A percentile compares a stretch with the other conserved stretches of the same genome.
phyloP scores from a whole-genome alignment of 768 basidiomycete genomes.

The Mycena pura region DNA sequence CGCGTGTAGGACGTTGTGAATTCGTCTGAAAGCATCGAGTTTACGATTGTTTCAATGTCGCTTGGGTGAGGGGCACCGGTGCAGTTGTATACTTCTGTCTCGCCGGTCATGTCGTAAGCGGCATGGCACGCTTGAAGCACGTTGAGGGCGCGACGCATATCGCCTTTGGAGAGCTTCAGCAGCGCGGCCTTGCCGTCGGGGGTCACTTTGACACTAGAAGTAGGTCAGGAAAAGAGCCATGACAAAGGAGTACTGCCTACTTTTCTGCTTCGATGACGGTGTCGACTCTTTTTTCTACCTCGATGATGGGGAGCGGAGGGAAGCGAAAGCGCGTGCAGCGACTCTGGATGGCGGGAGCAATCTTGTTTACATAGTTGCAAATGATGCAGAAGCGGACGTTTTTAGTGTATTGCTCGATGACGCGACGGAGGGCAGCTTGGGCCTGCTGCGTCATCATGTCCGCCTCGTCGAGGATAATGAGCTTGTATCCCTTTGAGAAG shows the following conservation, averaged over 20 bases:
- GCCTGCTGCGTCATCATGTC: conserved; percentile 99
- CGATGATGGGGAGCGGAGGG: conserved; percentile 84
- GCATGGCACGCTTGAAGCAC: conserved; percentile 98
- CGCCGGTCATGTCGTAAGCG: conserved; percentile 88
- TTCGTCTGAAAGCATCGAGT: conserved; percentile 95
- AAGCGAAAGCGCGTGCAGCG: conserved; percentile 98
- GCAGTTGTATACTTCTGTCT: conserved; percentile 94
- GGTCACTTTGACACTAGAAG: conserved; percentile 81
- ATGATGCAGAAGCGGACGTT: conserved; percentile 99
- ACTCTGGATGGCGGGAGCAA: conserved; percentile 97
- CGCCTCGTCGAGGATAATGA: conserved; percentile 98
- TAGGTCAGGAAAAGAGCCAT: not conserved
- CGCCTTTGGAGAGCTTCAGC: conserved; percentile 93
- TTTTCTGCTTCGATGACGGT: conserved; percentile 84
- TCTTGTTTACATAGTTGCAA: conserved; percentile 99
- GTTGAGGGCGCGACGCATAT: conserved; percentile 97
- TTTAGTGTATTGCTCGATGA: conserved; percentile 98
- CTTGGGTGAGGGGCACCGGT: conserved; percentile 96
- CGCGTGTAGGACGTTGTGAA: conserved; percentile 91
- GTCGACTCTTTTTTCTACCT: conserved; percentile 85
- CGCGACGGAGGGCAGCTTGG: conserved; percentile 93
- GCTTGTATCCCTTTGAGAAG: conserved; percentile 92
- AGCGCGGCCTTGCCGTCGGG: conserved; percentile 88
- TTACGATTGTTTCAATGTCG: conserved; percentile 92
- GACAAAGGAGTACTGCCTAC: conserved; percentile 52